Evolutionary conservation across 2,329 filamentous ascomycete species (phyloP), one percentile per base, ranked within the genome.

Genomic region (Ophiostoma pallidulum): DNA sequence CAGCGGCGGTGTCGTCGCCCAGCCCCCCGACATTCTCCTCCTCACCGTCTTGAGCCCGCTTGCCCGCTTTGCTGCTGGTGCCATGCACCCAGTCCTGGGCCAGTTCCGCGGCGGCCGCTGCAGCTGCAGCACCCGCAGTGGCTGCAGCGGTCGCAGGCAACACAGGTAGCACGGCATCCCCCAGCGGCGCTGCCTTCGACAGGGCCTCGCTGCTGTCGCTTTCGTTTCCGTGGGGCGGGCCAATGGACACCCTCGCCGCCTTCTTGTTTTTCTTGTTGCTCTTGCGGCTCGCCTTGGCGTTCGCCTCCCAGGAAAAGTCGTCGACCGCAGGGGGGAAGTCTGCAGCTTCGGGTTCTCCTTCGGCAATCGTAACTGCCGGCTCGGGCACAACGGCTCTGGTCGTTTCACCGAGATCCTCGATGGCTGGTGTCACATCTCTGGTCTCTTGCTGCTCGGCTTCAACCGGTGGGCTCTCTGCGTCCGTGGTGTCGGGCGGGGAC

Each of bases 401-500:
- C 31, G 7, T 33, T 12, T 33, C 31, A 12, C 7, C 12, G 31
- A n/a, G 5, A 14, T 33, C 12, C 5, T 33, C 31, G 31, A 33
- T 6, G 14, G 14, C 12, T 12, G 31, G 31, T 12, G 7, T 7
- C 14, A 12, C 14, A 6, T n/a, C 31, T 28, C 24, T 5, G 10
- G 24, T 10, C 24, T 28, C 6, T 13, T 33, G 7, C 31, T 6
- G 7, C 12, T 6, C 31, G 31, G 14, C 14, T 18, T 45, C 42
- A 2, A 29, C 35, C 64, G 47, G 52, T 65, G 40, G 65, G 64
- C 12, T 66, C 64, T 29, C 36, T n/a, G 26, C 19, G 33, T 40
- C 36, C 51, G 74, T 67, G 55, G 66, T 66, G 47, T 75, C 75
- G 53, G 78, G 67, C 16, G 19, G 8, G 13, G 73, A 62, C 29